These are phyloP conservation scores for Sphaerobolus stellatus DNA, from an alignment of 1,284 basidiomycete species.

Conservation along the genomic window DNA sequence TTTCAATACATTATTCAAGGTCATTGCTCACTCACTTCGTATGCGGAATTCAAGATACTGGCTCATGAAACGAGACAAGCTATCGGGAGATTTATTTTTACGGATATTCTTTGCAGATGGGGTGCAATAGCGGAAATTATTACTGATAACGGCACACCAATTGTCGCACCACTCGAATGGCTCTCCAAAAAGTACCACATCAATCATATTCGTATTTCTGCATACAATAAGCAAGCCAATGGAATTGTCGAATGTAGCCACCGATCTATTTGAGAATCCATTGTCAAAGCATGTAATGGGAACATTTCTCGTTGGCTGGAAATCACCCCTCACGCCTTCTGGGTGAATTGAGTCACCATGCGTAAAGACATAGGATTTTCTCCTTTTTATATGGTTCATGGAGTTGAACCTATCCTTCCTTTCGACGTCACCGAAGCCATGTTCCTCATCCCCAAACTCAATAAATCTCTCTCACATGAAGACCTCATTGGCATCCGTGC, in stretches of 20 bases:
- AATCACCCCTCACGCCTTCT: not conserved
- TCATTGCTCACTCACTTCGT: too few species aligned
- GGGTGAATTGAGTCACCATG: too few species aligned
- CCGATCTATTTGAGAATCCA: slow-evolving; percentile 21
- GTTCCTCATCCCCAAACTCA: too few species aligned
- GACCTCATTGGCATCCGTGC: too few species aligned
- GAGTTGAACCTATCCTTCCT: too few species aligned
- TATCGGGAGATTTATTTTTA: slow-evolving; percentile 31
- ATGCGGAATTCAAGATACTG: too few species aligned
- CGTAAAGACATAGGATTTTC: too few species aligned
- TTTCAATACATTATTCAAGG: too few species aligned
- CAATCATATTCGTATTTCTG: slow-evolving; percentile 5
- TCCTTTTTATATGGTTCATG: too few species aligned
- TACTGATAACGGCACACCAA: slow-evolving; percentile 31
- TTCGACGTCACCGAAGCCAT: too few species aligned
- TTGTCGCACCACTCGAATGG: slow-evolving; percentile 24
- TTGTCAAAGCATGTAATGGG: slow-evolving; percentile 25
- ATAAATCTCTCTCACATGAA: too few species aligned
- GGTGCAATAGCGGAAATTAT: slow-evolving; percentile 24
- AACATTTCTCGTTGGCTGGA: slow-evolving; percentile 1
- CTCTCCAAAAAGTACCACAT: slow-evolving; percentile 27
- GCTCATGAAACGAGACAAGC: slow-evolving; percentile 17
- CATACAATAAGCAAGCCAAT: slow-evolving; percentile 36
- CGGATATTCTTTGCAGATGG: slow-evolving; percentile 30
- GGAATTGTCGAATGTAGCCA: slow-evolving; percentile 30